Evolutionary conservation across 208 protist species (phyloP), one percentile per base, ranked within the genome.

Genomic region (Trypanosoma theileri): DNA sequence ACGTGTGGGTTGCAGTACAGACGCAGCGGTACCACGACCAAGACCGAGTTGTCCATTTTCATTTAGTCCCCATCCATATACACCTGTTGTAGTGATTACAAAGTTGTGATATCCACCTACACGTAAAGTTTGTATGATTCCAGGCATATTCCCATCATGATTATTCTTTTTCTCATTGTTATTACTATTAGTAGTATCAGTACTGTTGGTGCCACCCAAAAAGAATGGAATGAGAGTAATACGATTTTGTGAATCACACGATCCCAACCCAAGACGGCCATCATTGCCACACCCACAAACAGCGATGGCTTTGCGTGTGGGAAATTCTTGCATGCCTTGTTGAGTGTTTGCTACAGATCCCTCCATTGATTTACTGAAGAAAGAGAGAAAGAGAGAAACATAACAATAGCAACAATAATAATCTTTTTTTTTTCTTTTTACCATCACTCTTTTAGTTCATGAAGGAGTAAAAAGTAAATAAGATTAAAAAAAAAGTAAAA

Each of bases 101-200:
- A 97, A 66, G 4, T 82, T 92, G 80, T 97, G 92, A 46, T 93
- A 89, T n/a, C 79, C 92, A 13, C 92, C 92, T 48, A 84, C 88
- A 60, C 77, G 64, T 12, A 93, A 71, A 12, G 78, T 24, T 6
- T 50, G 74, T 31, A 92, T 66, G 56, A 1, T 73, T 42, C 72
- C 50, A n/a, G 68, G 44, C 28, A 50, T 12, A 16, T 66, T 13
- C 28, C 26, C 59, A 19, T 75, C 42, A 16, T 14, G 19, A 46
- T 65, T 46, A 35, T 35, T 35, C 28, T 35, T 24, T 13, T n/a
- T 41, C 0, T 48, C 26, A 10, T 9, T 45, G 6, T 24, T 19
- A 8, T 35, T 35, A 21, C 19, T 24, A 54, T 45, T 19, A 35
- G 1, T 35, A 35, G 1, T 35, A 35, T 40, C 19, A 31, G n/a